Evolutionary conservation across 768 basidiomycete species (phyloP), one percentile per base, ranked within the genome.

Genomic region (Lactifluus rugatus): DNA sequence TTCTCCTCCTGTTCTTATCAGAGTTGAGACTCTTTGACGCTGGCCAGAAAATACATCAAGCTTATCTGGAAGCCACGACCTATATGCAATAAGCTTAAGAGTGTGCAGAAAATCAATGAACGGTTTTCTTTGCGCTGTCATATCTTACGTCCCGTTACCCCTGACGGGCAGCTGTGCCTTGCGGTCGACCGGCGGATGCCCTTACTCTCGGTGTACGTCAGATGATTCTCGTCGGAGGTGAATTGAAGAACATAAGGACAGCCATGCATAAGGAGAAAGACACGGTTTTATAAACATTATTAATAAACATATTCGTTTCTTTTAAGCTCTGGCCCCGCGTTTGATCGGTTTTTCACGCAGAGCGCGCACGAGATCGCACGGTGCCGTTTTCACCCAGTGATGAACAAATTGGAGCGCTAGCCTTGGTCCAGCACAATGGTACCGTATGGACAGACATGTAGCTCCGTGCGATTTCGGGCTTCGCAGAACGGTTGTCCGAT

Each of bases 381-480:
- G 42, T 44, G 32, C 48, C 53, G 36, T 54, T 46, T 47, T 54
- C 21, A 46, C 42, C 48, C 23, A 34, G 23, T 49, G 41, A 23
- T 6, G 55, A 32, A 25, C 17, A 36, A 3, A 42, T 48, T 42
- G 31, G 37, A 37, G 31, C 46, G 16, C 36, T 31, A 31, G 6
- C 3, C 28, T 31, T 31, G 34, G 16, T 32, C 55, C 51, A 48
- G 28, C 6, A 34, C 19, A 26, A 23, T 39, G 54, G 58, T 41
- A 45, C 28, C 28, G 9, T 31, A 31, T 34, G 58, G 42, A 60
- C 34, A 55, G 46, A 55, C 48, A 28, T 31, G 49, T 46, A 25
- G 23, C 26, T 41, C 14, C 49, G 48, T 21, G 58, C 58, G 54
- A 51, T 55, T 53, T 55, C 48, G 53, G 52, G 25, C 31, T 51